These are phyloP conservation scores for Datisca glomerata DNA, from an alignment of 306 rosid species.

Conservation along the genomic window DNA sequence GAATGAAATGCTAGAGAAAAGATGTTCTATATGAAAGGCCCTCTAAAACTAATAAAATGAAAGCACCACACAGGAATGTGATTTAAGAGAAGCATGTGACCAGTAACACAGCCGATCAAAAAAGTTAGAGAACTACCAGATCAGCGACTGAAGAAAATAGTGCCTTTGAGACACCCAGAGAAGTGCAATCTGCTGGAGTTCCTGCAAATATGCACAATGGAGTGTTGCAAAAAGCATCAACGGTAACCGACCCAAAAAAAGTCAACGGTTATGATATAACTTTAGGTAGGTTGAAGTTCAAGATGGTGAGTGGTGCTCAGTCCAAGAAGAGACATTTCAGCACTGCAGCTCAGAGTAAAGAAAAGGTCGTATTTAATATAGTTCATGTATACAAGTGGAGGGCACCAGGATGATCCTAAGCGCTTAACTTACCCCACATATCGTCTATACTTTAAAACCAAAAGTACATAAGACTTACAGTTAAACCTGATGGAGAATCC, in stretches of 20 bases:
- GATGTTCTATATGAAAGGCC: too few relatives aligned
- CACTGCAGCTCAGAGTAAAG: not conserved
- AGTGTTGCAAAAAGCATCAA: not conserved
- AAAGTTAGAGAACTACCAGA: constrained; percentile 31
- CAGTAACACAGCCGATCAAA: not conserved
- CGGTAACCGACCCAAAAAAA: not conserved
- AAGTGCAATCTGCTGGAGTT: constrained; percentile 86
- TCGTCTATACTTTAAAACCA: too few relatives aligned
- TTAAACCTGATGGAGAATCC: too few relatives aligned
- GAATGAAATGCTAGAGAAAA: too few relatives aligned
- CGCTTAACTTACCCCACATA: too few relatives aligned
- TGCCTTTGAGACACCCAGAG: constrained; percentile 66
- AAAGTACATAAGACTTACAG: too few relatives aligned
- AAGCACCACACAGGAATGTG: too few relatives aligned
- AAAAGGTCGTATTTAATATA: too few relatives aligned
- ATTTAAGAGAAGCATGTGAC: too few relatives aligned
- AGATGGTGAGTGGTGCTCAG: not conserved
- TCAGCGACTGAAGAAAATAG: constrained; percentile 64
- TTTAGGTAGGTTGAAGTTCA: constrained; percentile 1
- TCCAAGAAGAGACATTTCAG: not conserved
- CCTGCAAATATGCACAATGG: constrained; percentile 33
- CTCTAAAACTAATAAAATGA: too few relatives aligned
- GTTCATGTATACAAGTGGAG: too few relatives aligned
- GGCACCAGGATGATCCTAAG: too few relatives aligned
- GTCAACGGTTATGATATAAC: not conserved